Base-by-base conservation (phyloP, 1,284 basidiomycete species). In the Ustilago trichophora region DNA sequence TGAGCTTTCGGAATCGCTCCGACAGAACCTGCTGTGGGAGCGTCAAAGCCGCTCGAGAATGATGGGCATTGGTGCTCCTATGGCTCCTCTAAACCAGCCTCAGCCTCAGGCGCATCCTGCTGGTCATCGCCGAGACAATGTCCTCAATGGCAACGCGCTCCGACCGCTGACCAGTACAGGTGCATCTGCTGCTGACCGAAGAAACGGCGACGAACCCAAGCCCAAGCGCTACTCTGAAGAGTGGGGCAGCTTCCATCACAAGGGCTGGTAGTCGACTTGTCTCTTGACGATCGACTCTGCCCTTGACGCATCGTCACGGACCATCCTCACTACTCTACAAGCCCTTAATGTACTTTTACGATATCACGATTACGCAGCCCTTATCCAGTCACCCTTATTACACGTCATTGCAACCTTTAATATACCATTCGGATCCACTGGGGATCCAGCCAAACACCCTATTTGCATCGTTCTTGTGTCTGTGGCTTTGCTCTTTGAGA, bases 1-100 rank as follows among this genome's bases (percentile, higher is more conserved):
- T 19, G 92, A 95, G 82, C 84, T 95, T 77, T 90, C 90, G 40
- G 92, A 94, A 83, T 90, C 88, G 62, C 82, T 95, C 58, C 85
- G 92, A 18, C 84, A 89, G 43, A 91, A 93, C 73, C 77, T 95
- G 68, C 82, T 94, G 6, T 93, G 92, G 91, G 90, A 92, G 77
- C 86, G 92, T 10, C 78, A 82, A 51, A 78, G 68, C 32, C 66
- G 79, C 11, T 70, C 75, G 24, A 49, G 79, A 15, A 73, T 80
- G 59, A 60, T 80, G 43, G 79, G 79, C n/a, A 67, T 77, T 16
- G 73, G 73, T 31, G 68, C 58, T 33, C 57, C 53, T 18, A 49
- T 64, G 53, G 54, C 48, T 16, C 44, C 44, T 15, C 11, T 49
- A n/a, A 51, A 48, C 21, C 55, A 55, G 25, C 52, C 57, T 12